Evolutionary conservation across 2,329 filamentous ascomycete species (phyloP).

Genomic region (Fonsecaea pedrosoi): DNA sequence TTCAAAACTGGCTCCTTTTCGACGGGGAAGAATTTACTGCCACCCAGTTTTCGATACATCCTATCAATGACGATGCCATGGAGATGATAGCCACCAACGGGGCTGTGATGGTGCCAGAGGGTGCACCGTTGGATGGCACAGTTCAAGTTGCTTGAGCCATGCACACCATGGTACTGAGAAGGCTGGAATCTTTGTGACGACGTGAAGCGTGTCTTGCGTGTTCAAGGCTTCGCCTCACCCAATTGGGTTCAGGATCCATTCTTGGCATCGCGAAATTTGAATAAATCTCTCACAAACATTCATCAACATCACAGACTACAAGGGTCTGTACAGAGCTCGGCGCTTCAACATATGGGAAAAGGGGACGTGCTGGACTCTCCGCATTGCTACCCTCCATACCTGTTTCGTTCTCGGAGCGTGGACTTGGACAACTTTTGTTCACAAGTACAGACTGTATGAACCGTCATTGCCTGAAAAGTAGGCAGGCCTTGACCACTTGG

Average conservation of each 20-base stretch:
- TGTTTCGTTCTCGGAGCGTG: neutral
- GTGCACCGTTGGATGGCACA: conserved; percentile 21
- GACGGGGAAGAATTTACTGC: conserved; percentile 82
- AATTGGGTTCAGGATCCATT: conserved; percentile 13
- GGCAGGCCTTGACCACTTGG: conserved; percentile 2
- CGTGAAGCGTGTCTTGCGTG: neutral
- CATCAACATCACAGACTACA: neutral
- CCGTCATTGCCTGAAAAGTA: neutral
- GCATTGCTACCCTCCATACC: neutral
- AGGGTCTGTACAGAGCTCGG: neutral
- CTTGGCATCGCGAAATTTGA: conserved; percentile 29
- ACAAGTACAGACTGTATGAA: neutral
- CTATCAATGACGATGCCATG: conserved; percentile 55
- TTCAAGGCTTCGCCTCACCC: conserved; percentile 2
- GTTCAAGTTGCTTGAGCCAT: conserved; percentile 23
- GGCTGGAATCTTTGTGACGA: neutral
- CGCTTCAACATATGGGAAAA: neutral
- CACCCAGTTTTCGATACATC: conserved; percentile 81
- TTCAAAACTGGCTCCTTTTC: conserved; percentile 93
- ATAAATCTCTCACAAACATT: neutral
- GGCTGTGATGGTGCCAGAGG: conserved; percentile 25
- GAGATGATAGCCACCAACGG: conserved; percentile 35
- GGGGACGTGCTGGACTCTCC: neutral
- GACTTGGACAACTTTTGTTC: neutral
- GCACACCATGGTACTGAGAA: neutral